Evolutionary conservation across 208 protist genomes (phyloP), one percentile per base, ranked within the genome.

Genomic region (Wallacemonas sp.): DNA sequence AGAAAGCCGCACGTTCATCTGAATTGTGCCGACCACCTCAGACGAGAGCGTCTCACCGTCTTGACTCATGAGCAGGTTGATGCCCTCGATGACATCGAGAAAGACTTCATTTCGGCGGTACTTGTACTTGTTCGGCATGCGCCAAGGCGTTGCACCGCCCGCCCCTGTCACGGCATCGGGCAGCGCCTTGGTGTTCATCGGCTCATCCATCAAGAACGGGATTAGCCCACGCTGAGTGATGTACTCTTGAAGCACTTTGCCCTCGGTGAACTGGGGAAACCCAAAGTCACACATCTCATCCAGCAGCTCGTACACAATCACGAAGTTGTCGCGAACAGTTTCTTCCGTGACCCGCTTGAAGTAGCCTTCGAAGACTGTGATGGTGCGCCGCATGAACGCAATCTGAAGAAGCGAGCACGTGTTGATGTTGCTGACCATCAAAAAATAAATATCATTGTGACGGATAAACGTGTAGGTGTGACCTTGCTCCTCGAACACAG

Each of bases 261-360:
- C 79, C 58, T 98, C 92, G n/a, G 86, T 97, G 73, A 89, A 98
- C 85, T 99, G 98, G 36, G 98, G 98, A 57, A 98, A 98, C 24
- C 98, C 98, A 90, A 98, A 99, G 85, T 99, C 98, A 60, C 99
- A 86, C 62, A 99, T 98, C 82, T 99, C 97, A 71, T 99, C 98
- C 13, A 99, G 81, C 29, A 99, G 82, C 77, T 99, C 98, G 76
- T 99, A 99, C 22, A 99, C 84, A 41, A 99, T 96, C 30, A 98
- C 89, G 70, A 99, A 99, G 83, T 99, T 99, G 69, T 99, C 97
- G 37, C 87, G 79, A 36, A 99, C 87, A 24, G 84, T 89, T 17
- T 98, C 97, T 73, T 99, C 97, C 37, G 95, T 93, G 33, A 99
- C 82, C 0, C 81, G 75, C 63, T 93, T 95, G 73, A 99, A 99